These are phyloP conservation scores for Schwanniomyces vanrijiae DNA, from an alignment of 805 yeast species.

Conservation along the genomic window DNA sequence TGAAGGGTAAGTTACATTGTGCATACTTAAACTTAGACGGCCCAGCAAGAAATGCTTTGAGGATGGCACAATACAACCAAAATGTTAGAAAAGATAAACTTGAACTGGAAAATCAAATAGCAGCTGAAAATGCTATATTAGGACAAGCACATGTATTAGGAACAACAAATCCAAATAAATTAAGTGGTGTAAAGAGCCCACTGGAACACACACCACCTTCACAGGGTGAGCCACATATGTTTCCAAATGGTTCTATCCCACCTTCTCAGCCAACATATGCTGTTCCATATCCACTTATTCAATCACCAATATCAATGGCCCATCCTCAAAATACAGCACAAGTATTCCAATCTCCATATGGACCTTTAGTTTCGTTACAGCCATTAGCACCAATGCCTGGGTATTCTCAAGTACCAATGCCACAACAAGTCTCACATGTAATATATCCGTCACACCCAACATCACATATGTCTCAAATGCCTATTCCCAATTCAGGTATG, in stretches of 20 bases:
- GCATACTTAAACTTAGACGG: slow-evolving; percentile 48
- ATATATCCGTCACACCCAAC: slow-evolving; percentile 3
- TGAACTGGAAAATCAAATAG: slow-evolving; percentile 3
- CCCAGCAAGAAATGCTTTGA: slow-evolving; percentile 48
- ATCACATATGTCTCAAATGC: not conserved
- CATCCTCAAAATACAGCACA: slow-evolving; percentile 7
- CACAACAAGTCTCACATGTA: slow-evolving; percentile 8
- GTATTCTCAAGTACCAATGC: slow-evolving; percentile 4
- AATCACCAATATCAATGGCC: slow-evolving; percentile 8
- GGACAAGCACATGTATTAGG: not conserved
- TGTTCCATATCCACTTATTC: slow-evolving; percentile 14
- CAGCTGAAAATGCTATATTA: not conserved
- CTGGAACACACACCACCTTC: not conserved
- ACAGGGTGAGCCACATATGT: not conserved
- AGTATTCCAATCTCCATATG: slow-evolving; percentile 26
- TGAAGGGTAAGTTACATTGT: slow-evolving; percentile 46
- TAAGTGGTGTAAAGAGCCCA: not conserved
- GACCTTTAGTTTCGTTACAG: slow-evolving; percentile 24
- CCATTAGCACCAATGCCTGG: slow-evolving; percentile 11
- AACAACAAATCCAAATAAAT: not conserved
- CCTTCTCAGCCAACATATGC: slow-evolving; percentile 9
- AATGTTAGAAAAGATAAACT: slow-evolving; percentile 24
- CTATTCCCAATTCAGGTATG: not conserved
- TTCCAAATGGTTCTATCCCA: not conserved
- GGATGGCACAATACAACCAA: slow-evolving; percentile 50